phyloP scores from a whole-genome alignment of 2,329 filamentous ascomycete genomes.

The Lachnellula occidentalis region DNA sequence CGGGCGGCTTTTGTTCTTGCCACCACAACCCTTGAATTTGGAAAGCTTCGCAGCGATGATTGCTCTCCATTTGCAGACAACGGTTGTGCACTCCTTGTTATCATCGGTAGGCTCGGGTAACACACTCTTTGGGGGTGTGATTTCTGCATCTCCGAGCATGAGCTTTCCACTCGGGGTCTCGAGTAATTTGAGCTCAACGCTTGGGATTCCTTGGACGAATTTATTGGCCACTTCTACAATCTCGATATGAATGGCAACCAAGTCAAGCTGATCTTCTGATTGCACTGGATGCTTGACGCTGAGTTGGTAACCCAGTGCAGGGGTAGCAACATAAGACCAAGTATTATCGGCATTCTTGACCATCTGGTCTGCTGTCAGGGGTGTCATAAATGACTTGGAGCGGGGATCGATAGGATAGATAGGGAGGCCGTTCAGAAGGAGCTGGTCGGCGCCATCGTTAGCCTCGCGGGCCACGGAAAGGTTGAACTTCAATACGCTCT shows the following conservation, averaged over 20 bases:
- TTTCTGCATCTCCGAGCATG: constrained; percentile 46
- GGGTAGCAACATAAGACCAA: constrained; percentile 24
- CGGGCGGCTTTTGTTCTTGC: constrained; percentile 27
- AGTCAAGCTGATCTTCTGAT: constrained; percentile 45
- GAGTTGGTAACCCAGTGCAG: constrained; percentile 23
- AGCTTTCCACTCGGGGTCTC: constrained; percentile 51
- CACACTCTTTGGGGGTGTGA: constrained; percentile 23
- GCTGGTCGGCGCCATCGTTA: constrained; percentile 34
- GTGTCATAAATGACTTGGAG: constrained; percentile 34
- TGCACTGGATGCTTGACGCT: constrained; percentile 34
- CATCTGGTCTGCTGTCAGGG: constrained; percentile 42
- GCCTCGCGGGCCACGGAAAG: constrained; percentile 46
- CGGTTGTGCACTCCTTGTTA: constrained; percentile 37
- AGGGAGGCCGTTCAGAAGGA: constrained; percentile 55
- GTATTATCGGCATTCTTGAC: constrained; percentile 31
- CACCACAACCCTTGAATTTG: constrained; percentile 36
- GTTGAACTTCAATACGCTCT: constrained; percentile 42
- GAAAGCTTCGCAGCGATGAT: constrained; percentile 42
- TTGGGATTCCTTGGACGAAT: constrained; percentile 49
- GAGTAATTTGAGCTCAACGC: constrained; percentile 56
- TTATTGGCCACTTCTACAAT: constrained; percentile 54
- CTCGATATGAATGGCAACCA: constrained; percentile 50
- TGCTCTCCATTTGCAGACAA: constrained; percentile 51
- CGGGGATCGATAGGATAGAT: constrained; percentile 45
- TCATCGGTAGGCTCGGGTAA: constrained; percentile 26